Conservation (phyloP, 768 basidiomycete genomes). For the Cystofilobasidium ferigula region DNA sequence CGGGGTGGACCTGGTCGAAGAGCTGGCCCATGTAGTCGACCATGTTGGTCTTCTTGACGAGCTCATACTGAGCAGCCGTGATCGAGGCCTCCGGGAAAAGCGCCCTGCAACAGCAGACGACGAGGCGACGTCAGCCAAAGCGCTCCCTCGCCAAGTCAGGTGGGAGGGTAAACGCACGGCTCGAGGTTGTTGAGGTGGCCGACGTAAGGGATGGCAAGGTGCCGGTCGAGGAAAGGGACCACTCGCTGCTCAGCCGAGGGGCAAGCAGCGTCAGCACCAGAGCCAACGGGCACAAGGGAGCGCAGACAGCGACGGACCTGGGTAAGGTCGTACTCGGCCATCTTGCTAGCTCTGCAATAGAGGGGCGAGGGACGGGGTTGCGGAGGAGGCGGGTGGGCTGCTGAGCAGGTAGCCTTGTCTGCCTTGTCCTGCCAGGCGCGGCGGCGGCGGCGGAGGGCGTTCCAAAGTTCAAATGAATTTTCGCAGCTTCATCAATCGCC, state of each 20-base stretch:
- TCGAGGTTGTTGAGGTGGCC: slow-evolving; percentile 68
- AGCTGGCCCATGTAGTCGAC: slow-evolving; percentile 79
- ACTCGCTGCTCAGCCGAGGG: slow-evolving; percentile 48
- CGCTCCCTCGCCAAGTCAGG: background rate
- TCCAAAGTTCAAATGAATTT: too few relatives aligned
- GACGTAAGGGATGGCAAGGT: slow-evolving; percentile 84
- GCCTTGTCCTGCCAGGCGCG: too few relatives aligned
- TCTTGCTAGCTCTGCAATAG: too few relatives aligned
- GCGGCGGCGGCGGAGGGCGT: too few relatives aligned
- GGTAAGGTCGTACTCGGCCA: slow-evolving; percentile 82
- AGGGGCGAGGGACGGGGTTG: too few relatives aligned
- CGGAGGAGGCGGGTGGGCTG: too few relatives aligned
- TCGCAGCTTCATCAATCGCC: too few relatives aligned
- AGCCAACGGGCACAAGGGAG: background rate
- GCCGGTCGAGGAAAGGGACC: slow-evolving; percentile 85
- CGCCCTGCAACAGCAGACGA: slow-evolving; percentile 23
- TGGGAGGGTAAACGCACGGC: slow-evolving; percentile 11
- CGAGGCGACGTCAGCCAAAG: background rate
- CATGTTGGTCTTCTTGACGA: slow-evolving; percentile 96
- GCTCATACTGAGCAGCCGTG: slow-evolving; percentile 85
- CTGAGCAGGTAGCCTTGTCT: too few relatives aligned
- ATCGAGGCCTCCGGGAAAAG: slow-evolving; percentile 71
- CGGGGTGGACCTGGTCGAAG: slow-evolving; percentile 66
- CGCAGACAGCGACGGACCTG: slow-evolving; percentile 31
- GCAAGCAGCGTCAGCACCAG: background rate